phyloP scores from a whole-genome alignment of 129 eudicot species.

The Flaveria brownii region DNA sequence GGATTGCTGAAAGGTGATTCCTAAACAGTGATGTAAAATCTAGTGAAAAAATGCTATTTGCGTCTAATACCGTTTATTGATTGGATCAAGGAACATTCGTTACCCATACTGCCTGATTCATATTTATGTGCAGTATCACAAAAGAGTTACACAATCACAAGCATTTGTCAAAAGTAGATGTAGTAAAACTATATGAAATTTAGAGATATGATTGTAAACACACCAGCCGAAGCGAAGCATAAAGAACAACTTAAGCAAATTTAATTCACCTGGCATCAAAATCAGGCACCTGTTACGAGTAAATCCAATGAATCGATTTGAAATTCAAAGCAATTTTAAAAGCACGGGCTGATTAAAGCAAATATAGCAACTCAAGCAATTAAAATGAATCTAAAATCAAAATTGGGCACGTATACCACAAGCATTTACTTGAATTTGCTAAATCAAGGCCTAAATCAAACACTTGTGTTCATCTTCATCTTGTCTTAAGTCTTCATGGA shows the following conservation, averaged over 20 bases:
- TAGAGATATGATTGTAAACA: background rate
- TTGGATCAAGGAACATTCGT: background rate
- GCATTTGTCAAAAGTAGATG: background rate
- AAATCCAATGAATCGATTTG: no score
- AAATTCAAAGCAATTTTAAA: no score
- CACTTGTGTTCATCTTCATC: no score
- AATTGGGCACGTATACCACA: no score
- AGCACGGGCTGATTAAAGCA: no score
- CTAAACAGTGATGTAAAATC: background rate
- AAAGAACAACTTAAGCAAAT: constrained; percentile 1
- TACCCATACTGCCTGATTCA: background rate
- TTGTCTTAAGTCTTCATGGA: no score
- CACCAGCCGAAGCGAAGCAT: background rate
- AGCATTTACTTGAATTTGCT: no score
- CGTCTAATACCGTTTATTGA: background rate
- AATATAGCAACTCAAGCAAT: no score
- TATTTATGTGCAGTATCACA: background rate
- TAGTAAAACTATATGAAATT: background rate
- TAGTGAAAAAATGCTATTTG: background rate
- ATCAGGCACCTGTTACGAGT: background rate
- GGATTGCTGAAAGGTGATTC: background rate
- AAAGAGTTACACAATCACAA: background rate
- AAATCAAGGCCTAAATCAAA: no score
- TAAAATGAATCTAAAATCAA: no score
- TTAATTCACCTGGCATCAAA: background rate